These are phyloP conservation scores for Fusarium albidum DNA, from an alignment of 2,329 filamentous ascomycete genomes.

Conservation along the genomic window DNA sequence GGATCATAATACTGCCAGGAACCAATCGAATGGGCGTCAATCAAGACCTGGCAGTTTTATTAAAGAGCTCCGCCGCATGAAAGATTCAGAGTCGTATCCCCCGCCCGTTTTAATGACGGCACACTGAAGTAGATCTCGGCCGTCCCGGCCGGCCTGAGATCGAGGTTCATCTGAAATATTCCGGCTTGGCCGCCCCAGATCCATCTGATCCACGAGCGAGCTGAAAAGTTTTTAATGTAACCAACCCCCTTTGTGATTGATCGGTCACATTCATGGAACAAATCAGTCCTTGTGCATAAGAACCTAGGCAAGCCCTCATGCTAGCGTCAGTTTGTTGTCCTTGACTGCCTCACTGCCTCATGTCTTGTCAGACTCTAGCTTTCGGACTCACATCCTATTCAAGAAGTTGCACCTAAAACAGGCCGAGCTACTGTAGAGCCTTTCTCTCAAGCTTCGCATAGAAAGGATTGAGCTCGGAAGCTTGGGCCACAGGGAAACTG, in stretches of 20 bases:
- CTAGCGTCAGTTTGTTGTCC: not conserved
- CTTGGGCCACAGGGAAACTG: conserved; percentile 21
- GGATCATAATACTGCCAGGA: conserved; percentile 19
- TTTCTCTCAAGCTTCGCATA: conserved; percentile 4
- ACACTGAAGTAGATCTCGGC: conserved; percentile 14
- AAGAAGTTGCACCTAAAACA: not conserved
- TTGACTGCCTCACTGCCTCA: too few species aligned
- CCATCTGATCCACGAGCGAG: not conserved
- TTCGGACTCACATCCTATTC: too few species aligned
- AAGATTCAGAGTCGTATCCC: conserved; percentile 5
- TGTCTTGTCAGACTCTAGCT: too few species aligned
- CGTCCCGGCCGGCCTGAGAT: conserved; percentile 22
- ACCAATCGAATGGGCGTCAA: not conserved
- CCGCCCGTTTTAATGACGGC: not conserved
- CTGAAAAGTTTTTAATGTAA: conserved; percentile 6
- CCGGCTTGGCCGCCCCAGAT: not conserved
- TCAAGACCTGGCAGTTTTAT: conserved; percentile 2
- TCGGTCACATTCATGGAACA: conserved; percentile 10
- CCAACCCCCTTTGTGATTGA: too few species aligned
- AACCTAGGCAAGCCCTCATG: conserved; percentile 5
- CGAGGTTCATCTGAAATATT: conserved; percentile 2
- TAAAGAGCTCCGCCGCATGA: not conserved
- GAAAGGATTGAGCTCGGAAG: conserved; percentile 15
- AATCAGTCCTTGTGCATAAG: conserved; percentile 16
- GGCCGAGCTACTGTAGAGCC: not conserved